Evolutionary conservation across 2,329 filamentous ascomycete species (phyloP), one percentile per base, ranked within the genome.

Genomic region (Orbilia oligospora): DNA sequence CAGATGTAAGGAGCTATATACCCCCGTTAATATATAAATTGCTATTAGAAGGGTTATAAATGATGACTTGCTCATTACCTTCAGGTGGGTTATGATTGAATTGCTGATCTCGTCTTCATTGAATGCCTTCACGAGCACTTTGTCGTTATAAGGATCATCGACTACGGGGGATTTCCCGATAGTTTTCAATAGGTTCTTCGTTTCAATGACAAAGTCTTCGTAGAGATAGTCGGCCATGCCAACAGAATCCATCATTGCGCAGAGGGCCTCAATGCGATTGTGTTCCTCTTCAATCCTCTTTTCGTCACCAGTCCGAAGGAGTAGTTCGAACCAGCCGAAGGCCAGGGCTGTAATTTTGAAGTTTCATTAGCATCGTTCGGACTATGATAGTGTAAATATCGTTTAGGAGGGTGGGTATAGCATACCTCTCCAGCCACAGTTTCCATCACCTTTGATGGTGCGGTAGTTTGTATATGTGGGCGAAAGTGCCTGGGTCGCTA

Each of bases 401-500:
- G 36, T 82, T 86, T 73, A 86, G 33, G 16, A 38, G 20, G 30
- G 5, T 20, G 1, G 14, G 36, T 55, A 33, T 10, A 33, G 86
- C 91, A 87, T 88, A 97, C 95, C 96, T 91, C 95, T 90, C 95
- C 96, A 98, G 83, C 95, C 96, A 85, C 96, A 98, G 84, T 97
- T 97, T 76, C 96, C 96, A 85, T 98, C 95, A 67, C 96, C 95
- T 84, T 92, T 91, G 84, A 97, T 90, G 10, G 91, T 91, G 70
- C 96, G 93, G 83, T 95, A 97, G 83, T 94, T 91, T 20, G 93
- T 92, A 84, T 97, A 97, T 71, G 91, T 93, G 82, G 91, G 88
- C 5, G 94, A 92, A 69, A 99, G 88, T 20, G 91, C 88, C 94
- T 97, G 81, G 67, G 33, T 16, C 27, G 44, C 2, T 10, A 14